Base-by-base conservation (phyloP, 75 land plant species). In the Azolla pinnata region DNA sequence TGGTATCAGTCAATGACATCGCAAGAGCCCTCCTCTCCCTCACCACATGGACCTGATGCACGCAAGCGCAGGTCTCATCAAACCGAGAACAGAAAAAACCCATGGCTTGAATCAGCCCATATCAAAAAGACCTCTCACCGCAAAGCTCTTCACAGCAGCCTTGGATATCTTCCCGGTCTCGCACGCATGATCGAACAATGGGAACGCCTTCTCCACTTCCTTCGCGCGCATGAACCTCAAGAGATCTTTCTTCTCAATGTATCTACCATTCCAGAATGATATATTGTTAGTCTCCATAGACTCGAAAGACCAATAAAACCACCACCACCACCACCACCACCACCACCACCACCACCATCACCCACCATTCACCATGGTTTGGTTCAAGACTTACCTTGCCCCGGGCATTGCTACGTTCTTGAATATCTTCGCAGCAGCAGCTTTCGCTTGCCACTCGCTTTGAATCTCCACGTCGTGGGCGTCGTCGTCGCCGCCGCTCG, bases 391-490 rank as follows among this genome's bases (percentile, higher is more conserved):
- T 81, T 59, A 90, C 97, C 64, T 75, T 64, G 44, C 45, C 49
- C 73, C 79, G 49, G 67, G 83, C 64, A 60, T 71, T 34, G 83
- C 83, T 48, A 91, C 88, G 64, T 91, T 87, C 33, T 71, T 68
- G 74, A 87, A 87, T 16, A 87, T 87, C 55, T 64, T 58, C 52
- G 69, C 74, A 1, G 93, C 97, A 18, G 79, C 85, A 25, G 77
- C 79, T 27, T 53, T 75, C 5, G 97, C 97, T 26, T 87, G 83
- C 82, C 73, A 68, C 62, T 91, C 97, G 49, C 68, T 82, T 0
- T 75, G 70, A 44, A 91, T 91, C 63, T 91, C 86, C 47, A 59
- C 67, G 28, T 83, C 86, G 14, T 57, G 60, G 23, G 52, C 67
- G 29, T 74, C 78, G 27, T 1, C 59, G 0, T 68, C 75, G 1